Base-by-base conservation (phyloP, 2,329 filamentous ascomycete genomes). In the Diaporthe ampelina region DNA sequence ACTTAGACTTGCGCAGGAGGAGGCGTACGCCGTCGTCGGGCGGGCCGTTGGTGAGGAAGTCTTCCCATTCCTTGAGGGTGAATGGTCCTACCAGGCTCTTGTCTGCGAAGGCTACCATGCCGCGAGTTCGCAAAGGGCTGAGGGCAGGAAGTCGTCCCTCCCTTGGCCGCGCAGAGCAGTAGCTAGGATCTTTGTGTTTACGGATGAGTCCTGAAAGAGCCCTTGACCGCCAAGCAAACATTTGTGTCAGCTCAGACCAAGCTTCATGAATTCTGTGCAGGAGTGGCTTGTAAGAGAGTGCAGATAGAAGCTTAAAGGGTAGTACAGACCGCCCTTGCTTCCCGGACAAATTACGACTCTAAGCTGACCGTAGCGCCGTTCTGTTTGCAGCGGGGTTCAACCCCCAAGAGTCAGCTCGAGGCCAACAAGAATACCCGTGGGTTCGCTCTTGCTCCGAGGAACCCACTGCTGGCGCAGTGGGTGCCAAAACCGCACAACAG, bases 1-100 rank as follows among this genome's bases (percentile, higher is more conserved):
- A 59, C 24, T 48, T 59, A 19, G 68, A 48, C 29, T 50, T 71
- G 54, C 68, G 54, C 19, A 71, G n/a, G 40, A 71, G 68, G 7
- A 71, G 68, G 40, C 68, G 68, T 5, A 71, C 68, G 1, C 68
- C 68, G n/a, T 59, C 54, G 26, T 26, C 24, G 4, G 68, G 68
- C 9, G 68, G 68, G 17, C 48, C 68, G 10, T 71, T 59, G 35
- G 8, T 11, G 1, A 71, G 54, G 17, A 58, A 71, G 1, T 24
- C 40, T 48, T 71, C 68, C 68, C 68, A 71, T 48, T 71, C 68
- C 26, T 59, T 29, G 17, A 58, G 21, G 2, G 29, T 71, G 17
- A 59, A 71, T n/a, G 68, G 54, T 2, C 68, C 68, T 4, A 71
- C 68, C 26, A 71, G 11, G 15, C 7, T 13, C 11, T 71, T 71